Evolutionary conservation across 176 grass and related monocot species (phyloP), one percentile per base, ranked within the genome.

Genomic region (Triticum monococcum): DNA sequence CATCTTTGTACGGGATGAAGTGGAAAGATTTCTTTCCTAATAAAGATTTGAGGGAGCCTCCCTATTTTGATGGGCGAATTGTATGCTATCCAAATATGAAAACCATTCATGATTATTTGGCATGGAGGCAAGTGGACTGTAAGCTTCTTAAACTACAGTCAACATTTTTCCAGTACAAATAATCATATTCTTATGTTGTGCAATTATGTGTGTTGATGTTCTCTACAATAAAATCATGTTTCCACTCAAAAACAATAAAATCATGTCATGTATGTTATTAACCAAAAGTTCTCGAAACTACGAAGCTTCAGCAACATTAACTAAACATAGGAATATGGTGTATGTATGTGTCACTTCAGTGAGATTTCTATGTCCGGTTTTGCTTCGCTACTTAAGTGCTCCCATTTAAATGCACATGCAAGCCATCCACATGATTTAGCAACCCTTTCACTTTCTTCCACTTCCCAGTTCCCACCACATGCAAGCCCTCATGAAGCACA

Each of bases 61-160:
- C 95, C 30, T 97, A 91, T 86, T 98, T 98, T 86, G 93, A 94
- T 79, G 93, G 84, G 12, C 88, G 93, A 92, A 86, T 80, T 86
- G 88, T 95, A 76, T 98, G 93, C 74, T 98, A 92, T 86, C 96
- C 96, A 87, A 94, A 75, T 87, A 86, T 68, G 46, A 77, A 77
- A 28, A 77, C 45, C 30, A 77, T 77, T 56, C 73, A 46, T 77
- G 73, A 77, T 77, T 77, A 77, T 56, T 54, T 77, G 26, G 73
- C 73, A 56, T 77, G 73, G 73, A 77, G 74, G 28, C 74, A 77
- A 77, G 74, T 77, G 46, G 74, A 77, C 46, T 77, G 74, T 77
- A 77, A 56, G 74, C 77, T 90, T 66, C 75, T 76, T 25, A 9
- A 80, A 85, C 74, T 81, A 46, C 5, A 72, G 40, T 57, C 3